Percentiles rank a stretch among this genome's conserved stretches.
These are phyloP conservation scores for Ampelocalamus luodianensis DNA, from an alignment of 176 grass and related monocot species.

Conservation along the genomic window DNA sequence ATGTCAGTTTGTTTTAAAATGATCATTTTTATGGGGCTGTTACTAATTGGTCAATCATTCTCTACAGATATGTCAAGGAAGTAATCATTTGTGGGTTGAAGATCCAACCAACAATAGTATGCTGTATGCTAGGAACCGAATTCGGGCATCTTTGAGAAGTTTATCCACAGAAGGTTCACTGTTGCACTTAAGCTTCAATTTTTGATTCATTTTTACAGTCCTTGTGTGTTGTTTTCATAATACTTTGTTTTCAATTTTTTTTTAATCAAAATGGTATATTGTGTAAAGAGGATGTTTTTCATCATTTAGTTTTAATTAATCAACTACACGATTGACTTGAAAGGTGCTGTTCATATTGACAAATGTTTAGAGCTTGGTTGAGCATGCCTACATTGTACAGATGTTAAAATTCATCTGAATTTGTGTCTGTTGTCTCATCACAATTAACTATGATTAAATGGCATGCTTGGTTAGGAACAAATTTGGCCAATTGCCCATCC, in stretches of 20 bases:
- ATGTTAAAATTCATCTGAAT: conserved; percentile 10
- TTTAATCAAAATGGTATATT: not conserved
- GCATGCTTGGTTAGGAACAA: not conserved
- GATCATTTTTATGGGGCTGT: not conserved
- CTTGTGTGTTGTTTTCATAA: conserved; percentile 26
- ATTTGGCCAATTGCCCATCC: not conserved
- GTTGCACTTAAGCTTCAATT: not conserved
- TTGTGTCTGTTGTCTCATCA: not conserved
- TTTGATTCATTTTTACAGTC: conserved; percentile 12
- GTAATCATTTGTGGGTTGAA: conserved; percentile 83
- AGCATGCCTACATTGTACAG: conserved; percentile 8
- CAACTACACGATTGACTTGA: not conserved
- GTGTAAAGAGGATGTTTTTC: not conserved
- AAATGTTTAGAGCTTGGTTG: conserved; percentile 21
- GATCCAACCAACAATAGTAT: conserved; percentile 90
- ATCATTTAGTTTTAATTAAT: conserved; percentile 17
- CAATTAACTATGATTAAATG: not conserved
- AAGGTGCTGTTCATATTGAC: not conserved
- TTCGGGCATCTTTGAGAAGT: conserved; percentile 72
- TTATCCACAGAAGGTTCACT: conserved; percentile 48
- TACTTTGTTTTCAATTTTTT: conserved; percentile 20
- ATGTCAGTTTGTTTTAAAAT: conserved; percentile 25
- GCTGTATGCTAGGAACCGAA: conserved; percentile 77
- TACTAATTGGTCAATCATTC: conserved; percentile 35
- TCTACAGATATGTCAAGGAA: not conserved